Evolutionary conservation across 139 green algal species (phyloP).

Genomic region (Volvox africanus): DNA sequence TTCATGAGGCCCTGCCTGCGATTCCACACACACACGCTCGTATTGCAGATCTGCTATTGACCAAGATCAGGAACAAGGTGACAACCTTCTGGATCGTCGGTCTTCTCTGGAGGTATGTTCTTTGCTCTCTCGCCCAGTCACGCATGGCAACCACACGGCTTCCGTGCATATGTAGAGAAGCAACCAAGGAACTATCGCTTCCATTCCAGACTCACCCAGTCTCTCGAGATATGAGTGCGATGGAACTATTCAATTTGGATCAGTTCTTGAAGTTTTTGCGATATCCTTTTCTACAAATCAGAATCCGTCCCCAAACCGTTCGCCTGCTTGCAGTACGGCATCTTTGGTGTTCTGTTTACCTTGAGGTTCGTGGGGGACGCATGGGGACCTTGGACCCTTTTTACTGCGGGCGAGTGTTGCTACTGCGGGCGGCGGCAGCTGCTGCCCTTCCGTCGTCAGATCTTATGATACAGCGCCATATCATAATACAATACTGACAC

Average conservation of each 20-base stretch:
- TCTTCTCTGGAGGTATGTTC: slow-evolving; percentile 4
- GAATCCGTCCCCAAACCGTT: neutral
- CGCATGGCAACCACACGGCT: neutral
- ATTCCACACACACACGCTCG: too few species aligned
- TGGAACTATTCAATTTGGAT: neutral
- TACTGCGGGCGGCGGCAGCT: too few species aligned
- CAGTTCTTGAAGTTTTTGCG: neutral
- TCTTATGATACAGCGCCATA: too few species aligned
- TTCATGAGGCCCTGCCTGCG: neutral
- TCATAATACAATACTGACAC: too few species aligned
- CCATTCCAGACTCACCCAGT: neutral
- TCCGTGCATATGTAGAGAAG: neutral
- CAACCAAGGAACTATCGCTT: neutral
- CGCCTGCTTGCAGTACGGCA: neutral
- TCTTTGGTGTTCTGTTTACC: slow-evolving; percentile 24
- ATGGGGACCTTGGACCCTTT: neutral
- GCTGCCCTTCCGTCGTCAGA: too few species aligned
- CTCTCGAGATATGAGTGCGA: neutral
- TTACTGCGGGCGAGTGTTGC: too few species aligned
- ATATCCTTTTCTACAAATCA: neutral
- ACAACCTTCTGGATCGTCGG: neutral
- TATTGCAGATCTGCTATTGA: neutral
- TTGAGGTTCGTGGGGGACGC: neutral
- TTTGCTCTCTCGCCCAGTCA: too few species aligned
- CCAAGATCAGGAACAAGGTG: neutral